Evolutionary conservation across 2,329 filamentous ascomycete species (phyloP).

Genomic region (Sporothrix brunneoviolacea): DNA sequence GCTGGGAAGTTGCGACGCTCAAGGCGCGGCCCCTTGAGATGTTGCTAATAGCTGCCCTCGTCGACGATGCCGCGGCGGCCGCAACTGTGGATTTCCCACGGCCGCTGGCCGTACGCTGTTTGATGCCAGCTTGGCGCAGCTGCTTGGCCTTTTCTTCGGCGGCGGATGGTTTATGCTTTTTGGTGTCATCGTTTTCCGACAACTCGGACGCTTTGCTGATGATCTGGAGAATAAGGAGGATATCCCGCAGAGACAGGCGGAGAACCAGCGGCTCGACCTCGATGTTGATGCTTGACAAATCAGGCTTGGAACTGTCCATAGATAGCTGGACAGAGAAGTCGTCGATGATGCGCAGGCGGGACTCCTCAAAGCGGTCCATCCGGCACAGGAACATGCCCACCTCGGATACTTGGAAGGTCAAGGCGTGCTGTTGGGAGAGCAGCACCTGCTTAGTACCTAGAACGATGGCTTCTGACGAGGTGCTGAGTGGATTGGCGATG

Average conservation of each 20-base stretch:
- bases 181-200: constrained; percentile 52
- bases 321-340: constrained; percentile 91
- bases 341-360: constrained; percentile 83
- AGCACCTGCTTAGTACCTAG: constrained; percentile 89
- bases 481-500: constrained; percentile 86
- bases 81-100: constrained; percentile 47
- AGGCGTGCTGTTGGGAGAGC: constrained; percentile 85
- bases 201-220: constrained; percentile 85
- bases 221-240: constrained; percentile 88
- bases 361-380: constrained; percentile 96
- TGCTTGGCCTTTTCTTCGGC: constrained; percentile 52
- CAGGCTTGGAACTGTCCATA: constrained; percentile 62
- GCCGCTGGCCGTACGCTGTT: constrained; percentile 51
- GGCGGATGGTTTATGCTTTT: constrained; percentile 32
- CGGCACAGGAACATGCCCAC: constrained; percentile 97
- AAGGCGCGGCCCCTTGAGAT: not conserved
- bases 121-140: constrained; percentile 42
- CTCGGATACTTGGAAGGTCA: constrained; percentile 88
- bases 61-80: constrained; percentile 15
- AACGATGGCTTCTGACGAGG: constrained; percentile 92
- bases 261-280: constrained; percentile 89
- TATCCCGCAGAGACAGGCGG: constrained; percentile 85
- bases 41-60: not conserved
- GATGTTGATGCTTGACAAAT: constrained; percentile 71
- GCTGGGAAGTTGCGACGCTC: not conserved